Conservation (phyloP, 257 asterid species). For the Prunella vulgaris region DNA sequence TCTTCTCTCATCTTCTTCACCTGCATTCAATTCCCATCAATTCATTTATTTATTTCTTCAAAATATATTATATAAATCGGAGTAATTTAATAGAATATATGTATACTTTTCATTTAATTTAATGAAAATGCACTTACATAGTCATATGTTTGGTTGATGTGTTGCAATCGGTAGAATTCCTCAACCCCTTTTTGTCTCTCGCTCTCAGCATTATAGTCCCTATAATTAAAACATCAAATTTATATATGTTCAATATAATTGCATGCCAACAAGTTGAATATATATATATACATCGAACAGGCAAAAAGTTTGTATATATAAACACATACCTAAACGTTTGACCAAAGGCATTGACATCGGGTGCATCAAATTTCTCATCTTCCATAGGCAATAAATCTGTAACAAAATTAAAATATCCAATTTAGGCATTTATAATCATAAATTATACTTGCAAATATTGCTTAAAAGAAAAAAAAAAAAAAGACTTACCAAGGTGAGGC, state of each 20-base stretch:
- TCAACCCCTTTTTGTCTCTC: conserved; percentile 68
- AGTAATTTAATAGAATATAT: too few species aligned
- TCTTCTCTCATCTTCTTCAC: conserved; percentile 40
- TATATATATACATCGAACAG: too few species aligned
- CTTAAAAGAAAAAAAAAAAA: too few species aligned
- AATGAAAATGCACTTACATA: conserved; percentile 34
- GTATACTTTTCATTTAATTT: too few species aligned
- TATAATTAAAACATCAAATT: background rate
- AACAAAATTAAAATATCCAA: background rate
- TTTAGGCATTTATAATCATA: background rate
- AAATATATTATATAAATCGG: too few species aligned
- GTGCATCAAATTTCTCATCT: conserved; percentile 43
- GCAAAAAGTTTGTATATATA: background rate
- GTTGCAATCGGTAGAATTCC: conserved; percentile 62
- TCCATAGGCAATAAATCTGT: conserved; percentile 30
- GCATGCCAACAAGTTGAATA: background rate
- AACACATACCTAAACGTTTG: conserved; percentile 48
- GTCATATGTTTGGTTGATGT: conserved; percentile 59
- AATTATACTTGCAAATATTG: too few species aligned
- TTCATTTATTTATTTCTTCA: too few species aligned
- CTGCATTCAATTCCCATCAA: conserved; percentile 12
- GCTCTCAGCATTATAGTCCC: conserved; percentile 57
- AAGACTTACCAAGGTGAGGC: conserved; percentile 39
- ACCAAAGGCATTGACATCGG: conserved; percentile 63
- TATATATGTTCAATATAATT: too few species aligned